Base-by-base conservation (phyloP, 2,329 filamentous ascomycete genomes). In the Cladophialophora exuberans region DNA sequence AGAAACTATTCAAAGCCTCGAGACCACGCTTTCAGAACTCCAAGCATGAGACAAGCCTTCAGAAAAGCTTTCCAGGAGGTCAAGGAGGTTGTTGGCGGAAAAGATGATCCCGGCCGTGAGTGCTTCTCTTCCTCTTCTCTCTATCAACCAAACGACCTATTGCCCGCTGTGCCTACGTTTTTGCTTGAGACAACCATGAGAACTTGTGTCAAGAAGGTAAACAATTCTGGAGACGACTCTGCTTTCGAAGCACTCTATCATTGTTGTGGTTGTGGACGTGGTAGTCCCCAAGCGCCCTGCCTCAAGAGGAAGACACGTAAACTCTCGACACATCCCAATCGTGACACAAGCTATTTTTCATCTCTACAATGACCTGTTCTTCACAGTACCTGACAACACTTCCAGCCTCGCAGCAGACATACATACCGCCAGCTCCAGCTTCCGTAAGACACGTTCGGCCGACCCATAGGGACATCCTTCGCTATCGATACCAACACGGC, bases 401-500 rank as follows among this genome's bases (percentile, higher is more conserved):
- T n/a, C 39, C 23, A 30, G 25, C 22, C 33, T 25, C 13, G 13
- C 31, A 18, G 4, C 39, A 7, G 46, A 15, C 23, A 10, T 4
- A 20, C 46, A 41, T 4, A 15, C 25, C 23, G 11, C 38, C 38
- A 18, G 13, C 17, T 25, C 11, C 38, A 6, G 6, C 45, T 38
- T 17, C 31, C 17, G n/a, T 7, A 1, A 39, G 45, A 17, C 20
- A 13, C 7, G 25, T 30, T n/a, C 53, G 31, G 17, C 57, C 57
- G 11, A 49, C 53, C 13, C 26, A 53, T 5, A 44, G 31, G 25
- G 59, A 66, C 64, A 48, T 71, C 64, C 60, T 79, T 23, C 73
- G 79, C 46, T 85, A 84, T 63, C 78, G 82, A 36, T 83, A 82
- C 60, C 81, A 84, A 54, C 79, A 84, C 64, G 83, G 81, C 6